Percentiles rank a stretch among this genome's conserved stretches.
Evolutionary conservation across 495 filamentous ascomycete species (phyloP).

Genomic region (Chaetomium tenue): DNA sequence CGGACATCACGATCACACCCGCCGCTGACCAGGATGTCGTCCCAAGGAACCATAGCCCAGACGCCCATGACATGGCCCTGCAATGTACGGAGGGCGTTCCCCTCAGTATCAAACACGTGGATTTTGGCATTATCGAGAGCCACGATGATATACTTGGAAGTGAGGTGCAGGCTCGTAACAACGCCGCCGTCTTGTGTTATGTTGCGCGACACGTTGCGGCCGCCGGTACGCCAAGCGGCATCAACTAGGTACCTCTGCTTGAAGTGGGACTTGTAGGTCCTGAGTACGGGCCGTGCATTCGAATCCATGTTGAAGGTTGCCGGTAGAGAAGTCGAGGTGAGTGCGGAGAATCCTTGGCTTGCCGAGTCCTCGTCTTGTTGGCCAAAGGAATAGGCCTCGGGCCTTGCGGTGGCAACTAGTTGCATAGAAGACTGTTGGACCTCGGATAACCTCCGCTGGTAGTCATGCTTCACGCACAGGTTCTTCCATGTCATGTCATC

Average conservation of each 20-base stretch:
- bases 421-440: slow-evolving; percentile 37
- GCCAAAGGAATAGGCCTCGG: slow-evolving; percentile 31
- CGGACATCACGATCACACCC: slow-evolving; percentile 95
- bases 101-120: slow-evolving; percentile 92
- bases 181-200: slow-evolving; percentile 95
- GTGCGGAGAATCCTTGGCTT: slow-evolving; percentile 39
- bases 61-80: slow-evolving; percentile 98
- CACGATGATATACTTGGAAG: slow-evolving; percentile 93
- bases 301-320: slow-evolving; percentile 39
- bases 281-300: slow-evolving; percentile 42
- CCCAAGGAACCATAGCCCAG: slow-evolving; percentile 99
- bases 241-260: slow-evolving; percentile 97
- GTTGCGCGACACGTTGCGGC: slow-evolving; percentile 70
- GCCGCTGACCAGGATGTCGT: slow-evolving; percentile 90
- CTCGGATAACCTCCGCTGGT: slow-evolving; percentile 59
- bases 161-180: slow-evolving; percentile 92
- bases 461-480: slow-evolving; percentile 89
- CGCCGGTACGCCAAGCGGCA: slow-evolving; percentile 91
- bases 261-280: slow-evolving; percentile 91
- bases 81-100: slow-evolving; percentile 80
- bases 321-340: slow-evolving; percentile 33
- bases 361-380: slow-evolving; percentile 31
- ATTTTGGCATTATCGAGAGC: slow-evolving; percentile 98
- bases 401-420: slow-evolving; percentile 25
- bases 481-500: slow-evolving; percentile 99